Percentiles rank a stretch among this genome's conserved stretches.
These are phyloP conservation scores for Mortierella sp. DNA, from an alignment of 371 early-diverging fungal species.

Conservation along the genomic window DNA sequence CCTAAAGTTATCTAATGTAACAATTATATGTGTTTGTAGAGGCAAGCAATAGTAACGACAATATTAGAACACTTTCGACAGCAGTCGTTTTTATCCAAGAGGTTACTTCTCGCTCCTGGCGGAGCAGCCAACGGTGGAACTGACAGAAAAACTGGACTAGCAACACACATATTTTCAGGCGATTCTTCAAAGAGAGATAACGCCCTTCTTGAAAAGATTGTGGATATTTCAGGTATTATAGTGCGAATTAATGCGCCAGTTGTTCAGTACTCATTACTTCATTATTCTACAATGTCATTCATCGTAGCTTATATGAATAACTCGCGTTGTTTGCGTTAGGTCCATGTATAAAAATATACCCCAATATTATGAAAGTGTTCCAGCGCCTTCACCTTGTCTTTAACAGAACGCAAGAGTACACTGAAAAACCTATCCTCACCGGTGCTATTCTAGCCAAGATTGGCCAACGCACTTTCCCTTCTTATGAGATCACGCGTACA, in stretches of 20 bases:
- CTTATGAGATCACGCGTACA: conserved; percentile 65
- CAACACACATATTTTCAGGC: conserved; percentile 41
- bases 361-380: conserved; percentile 49
- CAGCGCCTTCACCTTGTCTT: conserved; percentile 67
- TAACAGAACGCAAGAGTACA: conserved; percentile 57
- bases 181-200: conserved; percentile 27
- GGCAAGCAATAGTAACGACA: conserved; percentile 13
- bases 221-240: conserved; percentile 53
- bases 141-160: conserved; percentile 30
- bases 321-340: conserved; percentile 32
- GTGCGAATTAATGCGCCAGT: background rate
- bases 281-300: background rate
- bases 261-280: no score
- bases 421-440: conserved; percentile 57
- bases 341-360: conserved; percentile 58
- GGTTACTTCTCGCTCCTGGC: conserved; percentile 39
- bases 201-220: conserved; percentile 49
- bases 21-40: conserved; percentile 7
- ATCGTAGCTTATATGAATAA: background rate
- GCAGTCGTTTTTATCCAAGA: conserved; percentile 43
- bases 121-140: conserved; percentile 20
- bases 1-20: background rate
- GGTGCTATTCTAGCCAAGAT: conserved; percentile 69
- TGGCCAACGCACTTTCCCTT: conserved; percentile 69
- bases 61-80: conserved; percentile 52